Percentiles rank a stretch among this genome's conserved stretches.
phyloP scores from a whole-genome alignment of 2,329 filamentous ascomycete genomes.

The Epichloe festucae region DNA sequence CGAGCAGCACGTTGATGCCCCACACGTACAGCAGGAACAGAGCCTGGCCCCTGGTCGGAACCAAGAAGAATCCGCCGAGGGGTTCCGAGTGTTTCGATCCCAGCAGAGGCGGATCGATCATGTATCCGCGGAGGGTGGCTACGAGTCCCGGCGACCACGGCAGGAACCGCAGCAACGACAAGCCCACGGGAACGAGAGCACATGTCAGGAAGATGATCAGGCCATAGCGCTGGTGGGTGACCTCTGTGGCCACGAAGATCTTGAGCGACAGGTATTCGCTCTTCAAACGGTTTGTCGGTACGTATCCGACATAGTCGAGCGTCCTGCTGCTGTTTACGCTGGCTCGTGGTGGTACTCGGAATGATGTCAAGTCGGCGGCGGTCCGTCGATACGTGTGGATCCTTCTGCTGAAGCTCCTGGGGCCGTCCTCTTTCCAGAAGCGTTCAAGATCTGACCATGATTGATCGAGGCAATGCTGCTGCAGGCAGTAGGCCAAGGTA shows the following conservation, averaged over 20 bases:
- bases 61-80: slow-evolving; percentile 10
- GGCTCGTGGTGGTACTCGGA: neutral
- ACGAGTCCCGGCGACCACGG: slow-evolving; percentile 11
- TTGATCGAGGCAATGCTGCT: neutral
- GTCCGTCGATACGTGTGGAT: neutral
- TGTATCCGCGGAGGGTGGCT: slow-evolving; percentile 10
- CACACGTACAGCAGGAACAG: neutral
- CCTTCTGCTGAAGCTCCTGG: neutral
- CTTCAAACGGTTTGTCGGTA: slow-evolving; percentile 4
- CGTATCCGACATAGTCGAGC: slow-evolving; percentile 7
- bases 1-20: neutral
- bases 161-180: slow-evolving; percentile 18
- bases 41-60: slow-evolving; percentile 14
- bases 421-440: neutral
- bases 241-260: slow-evolving; percentile 4
- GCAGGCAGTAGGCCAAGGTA: neutral
- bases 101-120: slow-evolving; percentile 13
- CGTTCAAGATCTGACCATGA: neutral
- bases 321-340: neutral
- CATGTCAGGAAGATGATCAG: slow-evolving; percentile 14
- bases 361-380: neutral
- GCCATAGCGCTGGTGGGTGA: slow-evolving; percentile 10
- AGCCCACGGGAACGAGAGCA: slow-evolving; percentile 13
- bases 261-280: slow-evolving; percentile 2
- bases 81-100: slow-evolving; percentile 9